Conservation (phyloP, 1,284 basidiomycete species). For the Marasmius fiardii region DNA sequence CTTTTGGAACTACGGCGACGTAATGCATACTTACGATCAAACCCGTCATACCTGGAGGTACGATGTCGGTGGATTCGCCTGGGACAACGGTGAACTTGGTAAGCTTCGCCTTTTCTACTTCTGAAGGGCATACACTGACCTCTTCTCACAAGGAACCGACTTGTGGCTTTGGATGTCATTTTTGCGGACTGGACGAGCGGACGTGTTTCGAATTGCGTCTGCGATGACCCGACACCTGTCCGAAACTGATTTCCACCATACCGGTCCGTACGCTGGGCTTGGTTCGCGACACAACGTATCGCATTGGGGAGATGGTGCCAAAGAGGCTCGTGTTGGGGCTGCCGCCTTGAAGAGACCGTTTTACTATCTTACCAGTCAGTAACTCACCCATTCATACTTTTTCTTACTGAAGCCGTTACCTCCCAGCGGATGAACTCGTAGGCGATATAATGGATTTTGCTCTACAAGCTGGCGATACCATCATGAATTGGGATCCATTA, state of each 20-base stretch:
- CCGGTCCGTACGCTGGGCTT: constrained; percentile 36
- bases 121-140: not conserved
- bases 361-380: constrained; percentile 35
- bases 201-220: constrained; percentile 35
- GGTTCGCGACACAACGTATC: constrained; percentile 40
- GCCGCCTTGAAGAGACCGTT: constrained; percentile 36
- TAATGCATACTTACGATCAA: constrained; percentile 41
- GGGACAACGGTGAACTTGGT: constrained; percentile 37
- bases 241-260: constrained; percentile 40
- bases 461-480: constrained; percentile 35
- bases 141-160: constrained; percentile 29
- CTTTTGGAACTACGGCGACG: constrained; percentile 42
- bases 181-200: constrained; percentile 38
- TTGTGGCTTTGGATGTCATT: constrained; percentile 44
- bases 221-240: constrained; percentile 39
- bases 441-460: constrained; percentile 40
- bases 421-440: constrained; percentile 35
- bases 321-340: constrained; percentile 37
- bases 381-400: not conserved
- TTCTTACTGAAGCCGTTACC: not conserved
- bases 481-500: constrained; percentile 40
- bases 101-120: constrained; percentile 5
- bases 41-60: constrained; percentile 43
- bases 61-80: constrained; percentile 39
- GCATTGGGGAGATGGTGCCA: constrained; percentile 44